Evolutionary conservation across 352 stramenopile species (phyloP).

Genomic region (Globisporangium uncinulatum): DNA sequence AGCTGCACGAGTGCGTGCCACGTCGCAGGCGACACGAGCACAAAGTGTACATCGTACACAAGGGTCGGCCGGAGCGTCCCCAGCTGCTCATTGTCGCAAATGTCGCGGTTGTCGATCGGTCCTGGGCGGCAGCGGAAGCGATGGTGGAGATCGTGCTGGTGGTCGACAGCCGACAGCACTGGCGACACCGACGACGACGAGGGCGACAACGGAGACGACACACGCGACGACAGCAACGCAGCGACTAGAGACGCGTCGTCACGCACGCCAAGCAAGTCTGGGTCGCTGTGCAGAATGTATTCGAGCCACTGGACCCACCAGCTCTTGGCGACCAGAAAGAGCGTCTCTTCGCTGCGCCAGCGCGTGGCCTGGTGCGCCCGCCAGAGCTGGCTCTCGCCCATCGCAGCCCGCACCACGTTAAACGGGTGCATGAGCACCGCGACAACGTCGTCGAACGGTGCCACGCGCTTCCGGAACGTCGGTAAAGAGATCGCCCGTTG

Average conservation of each 20-base stretch:
- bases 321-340: constrained; percentile 37
- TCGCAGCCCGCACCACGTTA: constrained; percentile 34
- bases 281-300: constrained; percentile 20
- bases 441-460: constrained; percentile 26
- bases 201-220: too few species aligned
- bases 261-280: constrained; percentile 1
- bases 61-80: constrained; percentile 33
- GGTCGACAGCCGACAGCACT: not conserved
- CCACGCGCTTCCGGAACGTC: constrained; percentile 23
- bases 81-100: constrained; percentile 33
- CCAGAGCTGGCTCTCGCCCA: constrained; percentile 41
- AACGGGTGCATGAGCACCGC: constrained; percentile 50
- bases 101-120: constrained; percentile 33
- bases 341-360: constrained; percentile 42
- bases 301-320: constrained; percentile 63
- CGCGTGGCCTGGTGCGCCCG: constrained; percentile 21
- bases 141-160: constrained; percentile 10
- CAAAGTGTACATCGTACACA: constrained; percentile 29
- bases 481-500: constrained; percentile 14
- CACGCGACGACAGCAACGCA: not conserved
- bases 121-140: constrained; percentile 27
- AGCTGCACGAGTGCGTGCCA: constrained; percentile 48
- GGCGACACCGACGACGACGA: not conserved
- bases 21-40: constrained; percentile 32
- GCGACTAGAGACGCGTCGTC: constrained; percentile 3